A percentile compares a stretch with the other conserved stretches of the same genome.
These are phyloP conservation scores for Phytopythium aichiense DNA, from an alignment of 352 stramenopile genomes.

Conservation along the genomic window DNA sequence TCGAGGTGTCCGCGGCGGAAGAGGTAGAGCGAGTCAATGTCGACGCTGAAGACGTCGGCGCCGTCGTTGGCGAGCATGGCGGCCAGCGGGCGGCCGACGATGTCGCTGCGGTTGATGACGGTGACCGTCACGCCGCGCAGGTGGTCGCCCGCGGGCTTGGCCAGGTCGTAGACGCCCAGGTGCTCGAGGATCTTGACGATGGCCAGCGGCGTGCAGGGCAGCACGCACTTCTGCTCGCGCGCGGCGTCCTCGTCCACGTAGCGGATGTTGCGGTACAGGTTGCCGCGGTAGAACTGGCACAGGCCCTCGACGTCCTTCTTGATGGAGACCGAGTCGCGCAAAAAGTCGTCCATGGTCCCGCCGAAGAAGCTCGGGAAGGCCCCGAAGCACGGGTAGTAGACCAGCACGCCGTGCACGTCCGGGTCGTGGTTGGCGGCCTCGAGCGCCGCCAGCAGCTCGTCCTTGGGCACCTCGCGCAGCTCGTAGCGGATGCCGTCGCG, in stretches of 20 bases:
- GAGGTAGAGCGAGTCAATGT: slow-evolving; percentile 95
- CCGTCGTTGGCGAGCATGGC: slow-evolving; percentile 95
- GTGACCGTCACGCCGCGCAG: slow-evolving; percentile 88
- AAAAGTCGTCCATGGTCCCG: slow-evolving; percentile 96
- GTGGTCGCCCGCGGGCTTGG: slow-evolving; percentile 46
- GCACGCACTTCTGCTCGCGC: slow-evolving; percentile 92
- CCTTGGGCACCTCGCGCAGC: slow-evolving; percentile 90
- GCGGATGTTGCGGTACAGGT: slow-evolving; percentile 97
- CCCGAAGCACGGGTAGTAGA: slow-evolving; percentile 99
- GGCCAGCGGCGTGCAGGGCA: slow-evolving; percentile 96
- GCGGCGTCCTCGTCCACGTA: slow-evolving; percentile 84
- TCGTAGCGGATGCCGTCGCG: slow-evolving; percentile 97
- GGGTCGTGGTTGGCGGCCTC: slow-evolving; percentile 92
- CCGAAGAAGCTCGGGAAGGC: slow-evolving; percentile 95
- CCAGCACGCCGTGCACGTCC: slow-evolving; percentile 96
- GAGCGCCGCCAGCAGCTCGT: slow-evolving; percentile 92
- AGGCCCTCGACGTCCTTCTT: slow-evolving; percentile 97
- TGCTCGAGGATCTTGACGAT: slow-evolving; percentile 95
- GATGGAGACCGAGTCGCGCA: slow-evolving; percentile 94
- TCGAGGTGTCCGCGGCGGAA: slow-evolving; percentile 92
- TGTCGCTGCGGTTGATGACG: slow-evolving; percentile 97
- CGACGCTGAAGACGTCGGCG: slow-evolving; percentile 93
- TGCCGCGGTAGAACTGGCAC: slow-evolving; percentile 95
- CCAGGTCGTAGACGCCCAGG: slow-evolving; percentile 84
- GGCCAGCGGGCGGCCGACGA: slow-evolving; percentile 93